A percentile compares a stretch with the other conserved stretches of the same genome.
phyloP scores from a whole-genome alignment of 2,329 filamentous ascomycete genomes.

The Epichloe scottii region DNA sequence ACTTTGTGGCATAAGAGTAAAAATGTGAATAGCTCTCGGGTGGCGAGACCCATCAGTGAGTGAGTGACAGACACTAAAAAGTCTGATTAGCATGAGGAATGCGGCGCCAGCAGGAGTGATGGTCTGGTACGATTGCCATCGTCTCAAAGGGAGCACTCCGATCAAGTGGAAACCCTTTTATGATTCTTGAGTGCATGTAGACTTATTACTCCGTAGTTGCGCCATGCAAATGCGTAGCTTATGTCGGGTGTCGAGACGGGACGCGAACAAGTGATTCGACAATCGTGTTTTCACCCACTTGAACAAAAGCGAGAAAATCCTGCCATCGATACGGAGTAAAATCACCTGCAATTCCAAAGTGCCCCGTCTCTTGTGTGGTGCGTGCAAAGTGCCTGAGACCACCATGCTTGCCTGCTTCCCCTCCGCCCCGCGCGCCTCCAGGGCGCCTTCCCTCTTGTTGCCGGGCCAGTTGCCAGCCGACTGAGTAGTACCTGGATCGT shows the following conservation, averaged over 20 bases:
- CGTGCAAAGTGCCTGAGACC: neutral
- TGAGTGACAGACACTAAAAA: conserved; percentile 1
- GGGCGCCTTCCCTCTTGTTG: conserved; percentile 2
- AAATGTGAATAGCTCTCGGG: neutral
- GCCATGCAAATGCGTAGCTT: neutral
- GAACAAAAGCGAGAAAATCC: neutral
- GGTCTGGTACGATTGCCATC: neutral
- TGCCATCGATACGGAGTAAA: neutral
- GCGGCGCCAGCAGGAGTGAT: neutral
- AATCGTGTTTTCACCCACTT: neutral
- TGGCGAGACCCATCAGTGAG: neutral
- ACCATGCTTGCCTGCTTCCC: neutral
- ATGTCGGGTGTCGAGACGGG: neutral
- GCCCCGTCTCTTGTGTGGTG: neutral
- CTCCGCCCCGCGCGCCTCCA: conserved; percentile 1
- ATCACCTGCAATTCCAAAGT: conserved; percentile 1
- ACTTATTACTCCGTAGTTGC: neutral
- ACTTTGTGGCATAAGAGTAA: neutral
- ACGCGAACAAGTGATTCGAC: neutral
- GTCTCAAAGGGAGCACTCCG: neutral
- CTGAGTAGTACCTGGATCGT: neutral
- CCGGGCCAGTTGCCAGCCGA: conserved; percentile 1
- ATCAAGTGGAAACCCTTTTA: neutral
- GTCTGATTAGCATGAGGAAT: conserved; percentile 3
- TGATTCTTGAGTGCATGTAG: neutral